Conservation (phyloP, 768 basidiomycete species). For the Grammothele lineata region DNA sequence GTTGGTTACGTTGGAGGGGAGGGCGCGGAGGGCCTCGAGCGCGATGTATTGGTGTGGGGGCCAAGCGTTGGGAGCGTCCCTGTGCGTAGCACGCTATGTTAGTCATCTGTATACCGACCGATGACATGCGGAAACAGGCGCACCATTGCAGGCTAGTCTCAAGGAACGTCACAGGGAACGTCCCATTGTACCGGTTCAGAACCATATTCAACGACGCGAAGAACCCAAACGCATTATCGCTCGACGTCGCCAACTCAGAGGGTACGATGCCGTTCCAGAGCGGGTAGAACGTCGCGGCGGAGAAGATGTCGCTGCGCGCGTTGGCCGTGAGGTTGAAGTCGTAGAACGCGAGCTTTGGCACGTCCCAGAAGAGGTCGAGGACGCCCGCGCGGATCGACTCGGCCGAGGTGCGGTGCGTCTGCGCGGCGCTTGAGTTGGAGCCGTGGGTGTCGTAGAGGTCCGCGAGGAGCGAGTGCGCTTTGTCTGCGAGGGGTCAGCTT, state of each 20-base stretch:
- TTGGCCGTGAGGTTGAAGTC: conserved; percentile 80
- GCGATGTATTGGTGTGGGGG: conserved; percentile 82
- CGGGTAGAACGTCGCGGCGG: conserved; percentile 78
- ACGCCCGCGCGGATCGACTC: conserved; percentile 59
- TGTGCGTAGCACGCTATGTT: conserved; percentile 19
- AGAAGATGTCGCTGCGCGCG: conserved; percentile 60
- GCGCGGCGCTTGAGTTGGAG: conserved; percentile 39
- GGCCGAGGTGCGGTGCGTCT: conserved; percentile 54
- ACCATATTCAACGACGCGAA: conserved; percentile 78
- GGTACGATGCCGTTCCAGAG: conserved; percentile 88
- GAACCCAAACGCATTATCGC: conserved; percentile 59
- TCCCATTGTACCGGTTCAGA: conserved; percentile 83
- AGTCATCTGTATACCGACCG: not conserved
- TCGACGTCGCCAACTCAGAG: conserved; percentile 52
- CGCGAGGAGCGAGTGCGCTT: conserved; percentile 57
- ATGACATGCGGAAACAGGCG: conserved; percentile 5
- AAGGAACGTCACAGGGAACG: conserved; percentile 75
- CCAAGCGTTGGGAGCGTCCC: conserved; percentile 90
- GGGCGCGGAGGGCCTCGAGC: conserved; percentile 67
- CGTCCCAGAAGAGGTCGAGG: conserved; percentile 85
- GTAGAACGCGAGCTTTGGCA: conserved; percentile 80
- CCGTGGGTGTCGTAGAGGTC: conserved; percentile 47
- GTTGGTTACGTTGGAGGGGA: conserved; percentile 69
- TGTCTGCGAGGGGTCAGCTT: conserved; percentile 41
- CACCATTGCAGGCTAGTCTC: conserved; percentile 81